These are phyloP conservation scores for Pezicula carpinea DNA, from an alignment of 2,329 filamentous ascomycete genomes.

Conservation along the genomic window DNA sequence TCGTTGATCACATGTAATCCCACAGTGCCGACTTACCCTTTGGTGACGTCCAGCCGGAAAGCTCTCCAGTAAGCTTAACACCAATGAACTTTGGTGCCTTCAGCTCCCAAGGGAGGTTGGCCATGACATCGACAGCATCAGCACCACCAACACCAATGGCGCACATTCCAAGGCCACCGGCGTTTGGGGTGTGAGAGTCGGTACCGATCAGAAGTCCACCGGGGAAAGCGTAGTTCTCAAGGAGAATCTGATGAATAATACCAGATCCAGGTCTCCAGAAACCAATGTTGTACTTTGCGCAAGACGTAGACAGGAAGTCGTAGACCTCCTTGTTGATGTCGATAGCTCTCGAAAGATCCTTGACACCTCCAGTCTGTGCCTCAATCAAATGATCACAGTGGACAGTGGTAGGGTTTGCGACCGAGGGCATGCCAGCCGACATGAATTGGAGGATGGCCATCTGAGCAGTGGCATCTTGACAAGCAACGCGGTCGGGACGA, in stretches of 20 bases:
- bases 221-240: conserved; percentile 99
- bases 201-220: conserved; percentile 97
- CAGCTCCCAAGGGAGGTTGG: conserved; percentile 92
- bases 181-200: conserved; percentile 97
- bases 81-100: conserved; percentile 97
- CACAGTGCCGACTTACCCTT: conserved; percentile 61
- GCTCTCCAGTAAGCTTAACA: conserved; percentile 84
- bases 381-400: conserved; percentile 99
- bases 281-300: conserved; percentile 99
- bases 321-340: conserved; percentile 99
- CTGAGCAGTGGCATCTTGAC: conserved; percentile 98
- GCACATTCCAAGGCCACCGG: conserved; percentile 89
- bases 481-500: conserved; percentile 94
- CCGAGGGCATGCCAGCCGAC: conserved; percentile 93
- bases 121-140: conserved; percentile 98
- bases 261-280: conserved; percentile 99
- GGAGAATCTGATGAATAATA: conserved; percentile 98
- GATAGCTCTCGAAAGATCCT: conserved; percentile 88
- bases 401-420: conserved; percentile 91
- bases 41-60: conserved; percentile 88
- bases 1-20: conserved; percentile 2
- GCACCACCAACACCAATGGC: conserved; percentile 97
- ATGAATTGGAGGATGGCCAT: conserved; percentile 99
- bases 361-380: conserved; percentile 85
- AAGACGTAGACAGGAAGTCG: conserved; percentile 89